Conservation (phyloP, 2,329 filamentous ascomycete genomes). For the Graphium sp. region DNA sequence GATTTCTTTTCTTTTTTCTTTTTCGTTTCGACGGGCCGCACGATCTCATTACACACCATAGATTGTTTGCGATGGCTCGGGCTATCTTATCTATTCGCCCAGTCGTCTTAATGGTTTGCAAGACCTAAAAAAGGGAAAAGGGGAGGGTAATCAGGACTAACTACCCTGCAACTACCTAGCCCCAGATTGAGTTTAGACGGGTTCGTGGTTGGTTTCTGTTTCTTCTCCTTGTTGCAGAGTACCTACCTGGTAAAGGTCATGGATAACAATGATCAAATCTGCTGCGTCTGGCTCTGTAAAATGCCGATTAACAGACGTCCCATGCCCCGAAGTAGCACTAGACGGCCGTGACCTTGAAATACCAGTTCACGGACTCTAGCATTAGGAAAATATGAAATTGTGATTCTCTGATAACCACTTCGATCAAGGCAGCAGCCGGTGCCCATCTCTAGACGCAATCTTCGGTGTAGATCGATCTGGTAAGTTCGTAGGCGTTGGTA, state of each 20-base stretch:
- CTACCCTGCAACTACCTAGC: neutral
- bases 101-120: slow-evolving; percentile 7
- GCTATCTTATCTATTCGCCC: slow-evolving; percentile 6
- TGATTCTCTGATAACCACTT: no score
- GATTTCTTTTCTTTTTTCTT: slow-evolving; percentile 6
- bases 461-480: no score
- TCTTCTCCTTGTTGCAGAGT: slow-evolving; percentile 2
- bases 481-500: no score
- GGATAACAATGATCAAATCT: slow-evolving; percentile 2
- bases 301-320: no score
- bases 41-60: slow-evolving; percentile 20
- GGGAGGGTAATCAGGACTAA: no score
- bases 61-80: slow-evolving; percentile 19
- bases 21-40: slow-evolving; percentile 4
- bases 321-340: no score
- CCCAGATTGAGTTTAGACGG: neutral
- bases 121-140: no score
- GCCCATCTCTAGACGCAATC: no score
- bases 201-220: slow-evolving; percentile 3
- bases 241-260: neutral
- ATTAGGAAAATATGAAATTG: no score
- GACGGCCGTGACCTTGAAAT: no score
- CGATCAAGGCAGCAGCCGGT: no score
- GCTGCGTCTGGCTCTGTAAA: neutral
- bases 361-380: no score